These are phyloP conservation scores for Solanum piurae DNA, from an alignment of 257 asterid genomes.

Conservation along the genomic window DNA sequence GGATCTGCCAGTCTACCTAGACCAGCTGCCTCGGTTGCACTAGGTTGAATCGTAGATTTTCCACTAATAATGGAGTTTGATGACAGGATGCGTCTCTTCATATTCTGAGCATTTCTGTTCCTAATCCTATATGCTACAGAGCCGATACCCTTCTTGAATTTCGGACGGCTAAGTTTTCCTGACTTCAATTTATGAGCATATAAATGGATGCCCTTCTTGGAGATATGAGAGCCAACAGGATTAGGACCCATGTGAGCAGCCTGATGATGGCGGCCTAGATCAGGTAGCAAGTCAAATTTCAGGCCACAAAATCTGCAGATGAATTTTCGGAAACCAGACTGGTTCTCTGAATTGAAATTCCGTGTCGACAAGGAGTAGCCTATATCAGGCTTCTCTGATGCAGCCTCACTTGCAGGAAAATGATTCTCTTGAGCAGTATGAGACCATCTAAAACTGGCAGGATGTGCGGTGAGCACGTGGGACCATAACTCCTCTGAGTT, in stretches of 20 bases:
- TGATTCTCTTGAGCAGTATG: slow-evolving; percentile 25
- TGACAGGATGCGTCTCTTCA: slow-evolving; percentile 58
- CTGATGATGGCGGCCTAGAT: slow-evolving; percentile 99
- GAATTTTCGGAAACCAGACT: slow-evolving; percentile 46
- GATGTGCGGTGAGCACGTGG: slow-evolving; percentile 73
- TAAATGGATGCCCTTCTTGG: slow-evolving; percentile 69
- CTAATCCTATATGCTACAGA: slow-evolving; percentile 69
- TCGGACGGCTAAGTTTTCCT: slow-evolving; percentile 71
- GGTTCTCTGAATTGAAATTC: slow-evolving; percentile 26
- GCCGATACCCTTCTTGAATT: slow-evolving; percentile 55
- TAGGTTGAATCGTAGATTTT: slow-evolving; percentile 33
- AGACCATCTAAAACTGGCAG: slow-evolving; percentile 43
- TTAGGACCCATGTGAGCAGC: slow-evolving; percentile 88
- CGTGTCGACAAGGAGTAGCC: slow-evolving; percentile 20
- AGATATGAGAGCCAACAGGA: slow-evolving; percentile 44
- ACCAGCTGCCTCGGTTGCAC: slow-evolving; percentile 35
- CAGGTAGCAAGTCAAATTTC: slow-evolving; percentile 93
- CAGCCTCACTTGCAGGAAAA: slow-evolving; percentile 9
- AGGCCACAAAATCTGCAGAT: slow-evolving; percentile 90
- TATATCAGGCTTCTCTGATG: slow-evolving; percentile 23
- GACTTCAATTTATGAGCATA: slow-evolving; percentile 79
- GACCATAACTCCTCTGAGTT: slow-evolving; percentile 77
- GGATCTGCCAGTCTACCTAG: slow-evolving; percentile 68
- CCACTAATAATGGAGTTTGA: slow-evolving; percentile 30
- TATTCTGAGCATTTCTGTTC: slow-evolving; percentile 57